Evolutionary conservation across 179 eudicot genomes (phyloP).

Genomic region (Corrigiola litoralis): DNA sequence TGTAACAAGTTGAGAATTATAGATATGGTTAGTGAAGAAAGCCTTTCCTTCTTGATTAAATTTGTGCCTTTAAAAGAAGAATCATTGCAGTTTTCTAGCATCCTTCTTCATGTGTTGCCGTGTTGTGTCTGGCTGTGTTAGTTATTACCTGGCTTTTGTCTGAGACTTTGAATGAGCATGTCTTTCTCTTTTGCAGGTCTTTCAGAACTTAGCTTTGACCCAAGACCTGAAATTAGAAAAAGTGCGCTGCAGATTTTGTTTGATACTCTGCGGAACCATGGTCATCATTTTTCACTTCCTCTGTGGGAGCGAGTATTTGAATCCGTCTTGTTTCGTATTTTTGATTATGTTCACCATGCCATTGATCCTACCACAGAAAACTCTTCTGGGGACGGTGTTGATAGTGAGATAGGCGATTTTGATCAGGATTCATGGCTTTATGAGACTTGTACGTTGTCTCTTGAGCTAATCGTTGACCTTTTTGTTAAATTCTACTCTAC

Average conservation of each 20-base stretch:
- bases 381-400: constrained; percentile 38
- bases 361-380: constrained; percentile 64
- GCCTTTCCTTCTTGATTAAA: too few species aligned
- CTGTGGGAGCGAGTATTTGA: constrained; percentile 96
- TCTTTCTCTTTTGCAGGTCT: constrained; percentile 49
- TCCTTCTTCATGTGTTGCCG: too few species aligned
- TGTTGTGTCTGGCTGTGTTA: not conserved
- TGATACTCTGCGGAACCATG: constrained; percentile 86
- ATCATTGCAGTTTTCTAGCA: too few species aligned
- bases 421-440: constrained; percentile 98
- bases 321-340: constrained; percentile 89
- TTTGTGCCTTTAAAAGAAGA: too few species aligned
- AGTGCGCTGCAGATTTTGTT: constrained; percentile 85
- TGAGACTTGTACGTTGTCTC: constrained; percentile 88
- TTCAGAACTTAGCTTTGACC: constrained; percentile 97
- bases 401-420: constrained; percentile 49
- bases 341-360: constrained; percentile 90
- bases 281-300: constrained; percentile 85
- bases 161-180: constrained; percentile 2
- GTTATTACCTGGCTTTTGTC: not conserved
- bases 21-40: too few species aligned
- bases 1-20: too few species aligned
- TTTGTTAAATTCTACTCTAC: constrained; percentile 82
- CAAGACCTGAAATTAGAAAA: constrained; percentile 91
- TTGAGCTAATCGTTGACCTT: constrained; percentile 89